These are phyloP conservation scores for Beauveria australis DNA, from an alignment of 2,329 filamentous ascomycete genomes.

Conservation along the genomic window DNA sequence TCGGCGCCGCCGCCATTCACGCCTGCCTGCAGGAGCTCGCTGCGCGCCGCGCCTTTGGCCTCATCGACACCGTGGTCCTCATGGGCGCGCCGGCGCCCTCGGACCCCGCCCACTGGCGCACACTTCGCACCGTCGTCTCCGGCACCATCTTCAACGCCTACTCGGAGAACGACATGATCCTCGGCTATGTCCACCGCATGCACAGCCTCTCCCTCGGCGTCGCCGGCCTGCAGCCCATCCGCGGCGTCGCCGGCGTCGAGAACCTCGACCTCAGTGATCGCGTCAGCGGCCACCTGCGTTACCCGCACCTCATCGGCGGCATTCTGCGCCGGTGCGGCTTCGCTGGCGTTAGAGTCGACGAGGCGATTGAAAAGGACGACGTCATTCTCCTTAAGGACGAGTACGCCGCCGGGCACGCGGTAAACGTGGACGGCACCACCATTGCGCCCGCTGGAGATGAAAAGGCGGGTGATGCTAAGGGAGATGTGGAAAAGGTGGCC, in stretches of 20 bases:
- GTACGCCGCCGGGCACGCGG: conserved; percentile 23
- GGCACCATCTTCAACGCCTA: conserved; percentile 83
- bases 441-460: conserved; percentile 11
- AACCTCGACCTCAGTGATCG: conserved; percentile 45
- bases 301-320: conserved; percentile 40
- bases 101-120: conserved; percentile 62
- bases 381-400: conserved; percentile 38
- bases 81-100: conserved; percentile 76
- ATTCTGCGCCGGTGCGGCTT: conserved; percentile 47
- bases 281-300: conserved; percentile 47
- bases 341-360: conserved; percentile 34
- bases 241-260: conserved; percentile 56
- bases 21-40: conserved; percentile 71
- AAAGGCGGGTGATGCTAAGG: neutral
- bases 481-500: neutral
- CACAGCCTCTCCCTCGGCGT: conserved; percentile 76
- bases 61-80: conserved; percentile 75
- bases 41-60: conserved; percentile 69
- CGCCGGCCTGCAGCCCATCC: conserved; percentile 69
- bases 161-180: conserved; percentile 77
- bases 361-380: conserved; percentile 43
- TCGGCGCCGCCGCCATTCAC: conserved; percentile 76
- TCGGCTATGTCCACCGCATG: conserved; percentile 80
- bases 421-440: conserved; percentile 20
- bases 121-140: conserved; percentile 68